Conservation (phyloP, 2,329 filamentous ascomycete species). For the Atkinsonella hypoxylon region DNA sequence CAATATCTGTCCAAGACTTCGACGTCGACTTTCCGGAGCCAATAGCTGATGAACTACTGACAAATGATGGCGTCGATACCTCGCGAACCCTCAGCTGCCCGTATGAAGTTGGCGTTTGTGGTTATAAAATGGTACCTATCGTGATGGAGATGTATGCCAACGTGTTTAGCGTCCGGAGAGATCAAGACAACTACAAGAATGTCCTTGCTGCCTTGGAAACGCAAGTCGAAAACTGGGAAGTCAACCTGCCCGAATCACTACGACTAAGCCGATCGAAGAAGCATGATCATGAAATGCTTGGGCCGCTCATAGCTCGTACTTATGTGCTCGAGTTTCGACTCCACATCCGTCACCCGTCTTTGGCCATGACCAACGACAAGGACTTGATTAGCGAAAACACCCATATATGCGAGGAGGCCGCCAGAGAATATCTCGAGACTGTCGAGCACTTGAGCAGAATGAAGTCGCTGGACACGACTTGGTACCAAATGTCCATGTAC, state of each 20-base stretch:
- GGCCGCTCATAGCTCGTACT: constrained; percentile 41
- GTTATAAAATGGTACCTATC: constrained; percentile 52
- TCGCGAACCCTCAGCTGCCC: constrained; percentile 46
- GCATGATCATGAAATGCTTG: constrained; percentile 32
- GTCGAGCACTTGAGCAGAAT: constrained; percentile 47
- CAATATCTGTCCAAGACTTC: constrained; percentile 60
- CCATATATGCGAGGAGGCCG: constrained; percentile 53
- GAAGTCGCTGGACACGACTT: constrained; percentile 64
- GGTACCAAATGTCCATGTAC: constrained; percentile 63
- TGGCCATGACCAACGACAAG: constrained; percentile 42
- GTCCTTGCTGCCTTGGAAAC: constrained; percentile 54
- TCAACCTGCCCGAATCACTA: constrained; percentile 50
- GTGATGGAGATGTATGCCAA: constrained; percentile 64
- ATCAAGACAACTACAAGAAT: constrained; percentile 49
- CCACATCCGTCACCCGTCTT: constrained; percentile 49
- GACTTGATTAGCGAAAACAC: constrained; percentile 49
- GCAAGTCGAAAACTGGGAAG: constrained; percentile 50
- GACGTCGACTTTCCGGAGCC: constrained; percentile 66
- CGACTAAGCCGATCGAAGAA: constrained; percentile 30
- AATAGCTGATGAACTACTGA: constrained; percentile 58
- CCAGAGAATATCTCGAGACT: constrained; percentile 49
- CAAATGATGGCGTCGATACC: constrained; percentile 49
- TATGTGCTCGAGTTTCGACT: constrained; percentile 47
- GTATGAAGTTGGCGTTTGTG: constrained; percentile 54
- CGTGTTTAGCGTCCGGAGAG: constrained; percentile 59